Evolutionary conservation across 495 filamentous ascomycete species (phyloP).

Genomic region (Sordaria brevicollis): DNA sequence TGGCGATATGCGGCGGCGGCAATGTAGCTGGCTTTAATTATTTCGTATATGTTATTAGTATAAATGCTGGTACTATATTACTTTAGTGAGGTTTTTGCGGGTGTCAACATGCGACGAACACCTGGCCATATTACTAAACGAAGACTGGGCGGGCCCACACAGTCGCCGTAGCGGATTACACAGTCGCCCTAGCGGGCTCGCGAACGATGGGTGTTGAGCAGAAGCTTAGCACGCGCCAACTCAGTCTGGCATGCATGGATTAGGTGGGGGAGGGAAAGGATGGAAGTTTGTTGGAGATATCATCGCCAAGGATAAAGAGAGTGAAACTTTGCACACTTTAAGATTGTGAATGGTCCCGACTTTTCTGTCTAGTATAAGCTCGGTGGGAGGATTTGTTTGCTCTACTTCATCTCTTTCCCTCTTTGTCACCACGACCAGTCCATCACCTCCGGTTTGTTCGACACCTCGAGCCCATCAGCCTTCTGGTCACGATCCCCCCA

Average conservation of each 20-base stretch:
- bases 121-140: too few species aligned
- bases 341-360: background rate
- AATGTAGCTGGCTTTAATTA: too few species aligned
- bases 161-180: too few species aligned
- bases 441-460: background rate
- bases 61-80: too few species aligned
- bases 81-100: too few species aligned
- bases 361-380: background rate
- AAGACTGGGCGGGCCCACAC: too few species aligned
- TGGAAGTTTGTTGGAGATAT: background rate
- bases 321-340: background rate
- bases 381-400: background rate
- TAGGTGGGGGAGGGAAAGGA: background rate
- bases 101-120: too few species aligned
- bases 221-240: background rate
- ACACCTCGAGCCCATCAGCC: too few species aligned
- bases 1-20: too few species aligned
- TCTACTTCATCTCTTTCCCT: background rate
- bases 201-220: background rate
- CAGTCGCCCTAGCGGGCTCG: too few species aligned
- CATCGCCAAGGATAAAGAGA: background rate
- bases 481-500: background rate
- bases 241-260: background rate
- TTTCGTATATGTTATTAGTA: too few species aligned
- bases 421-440: background rate